Percentiles rank a stretch among this genome's conserved stretches.
Conservation (phyloP, 23 red algal genomes). For the Cyanidiococcus yangmingshanensis region DNA sequence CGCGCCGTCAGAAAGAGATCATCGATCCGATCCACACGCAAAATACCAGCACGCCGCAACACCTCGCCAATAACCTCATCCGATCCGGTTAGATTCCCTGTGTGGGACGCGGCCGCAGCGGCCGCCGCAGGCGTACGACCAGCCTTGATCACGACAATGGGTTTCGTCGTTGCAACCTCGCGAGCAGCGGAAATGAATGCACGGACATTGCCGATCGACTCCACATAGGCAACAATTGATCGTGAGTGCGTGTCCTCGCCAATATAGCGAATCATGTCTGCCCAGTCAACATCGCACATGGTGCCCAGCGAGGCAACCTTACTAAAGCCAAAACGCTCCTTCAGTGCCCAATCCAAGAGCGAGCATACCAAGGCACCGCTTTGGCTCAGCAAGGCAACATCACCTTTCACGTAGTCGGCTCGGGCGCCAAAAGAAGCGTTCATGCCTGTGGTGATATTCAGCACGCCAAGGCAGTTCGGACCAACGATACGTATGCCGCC, state of each 20-base stretch:
- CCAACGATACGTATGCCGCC: conserved; percentile 24
- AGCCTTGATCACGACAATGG: conserved; percentile 30
- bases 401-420: conserved; percentile 17
- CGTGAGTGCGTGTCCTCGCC: conserved; percentile 19
- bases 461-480: conserved; percentile 20
- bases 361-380: conserved; percentile 33
- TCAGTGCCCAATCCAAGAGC: conserved; percentile 23
- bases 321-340: conserved; percentile 30
- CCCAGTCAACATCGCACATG: conserved; percentile 37
- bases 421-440: conserved; percentile 17
- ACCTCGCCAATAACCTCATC: conserved; percentile 32
- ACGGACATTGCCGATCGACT: conserved; percentile 30
- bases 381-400: conserved; percentile 25
- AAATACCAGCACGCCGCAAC: conserved; percentile 26
- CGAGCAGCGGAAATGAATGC: conserved; percentile 35
- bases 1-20: conserved; percentile 36
- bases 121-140: neutral
- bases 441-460: conserved; percentile 17
- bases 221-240: conserved; percentile 23
- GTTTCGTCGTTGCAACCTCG: conserved; percentile 31
- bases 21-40: conserved; percentile 24
- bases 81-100: neutral
- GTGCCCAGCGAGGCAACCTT: conserved; percentile 20
- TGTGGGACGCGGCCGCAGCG: conserved; percentile 5
- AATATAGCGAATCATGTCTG: conserved; percentile 31